Evolutionary conservation across 768 basidiomycete genomes (phyloP).

Genomic region (Boletus vinaceobasis): DNA sequence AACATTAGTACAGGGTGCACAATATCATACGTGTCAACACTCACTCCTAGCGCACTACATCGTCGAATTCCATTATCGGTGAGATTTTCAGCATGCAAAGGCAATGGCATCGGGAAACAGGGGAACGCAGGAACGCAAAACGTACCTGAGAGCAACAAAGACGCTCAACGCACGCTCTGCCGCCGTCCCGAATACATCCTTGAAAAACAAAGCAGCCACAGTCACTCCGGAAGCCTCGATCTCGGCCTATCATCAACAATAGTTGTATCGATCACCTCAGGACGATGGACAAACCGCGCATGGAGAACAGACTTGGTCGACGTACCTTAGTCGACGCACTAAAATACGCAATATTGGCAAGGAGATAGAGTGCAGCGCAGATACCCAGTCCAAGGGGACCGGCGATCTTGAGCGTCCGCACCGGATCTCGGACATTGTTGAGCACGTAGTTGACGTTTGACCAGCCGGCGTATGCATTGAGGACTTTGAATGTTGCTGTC

Average conservation of each 20-base stretch:
- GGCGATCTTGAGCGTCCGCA: slow-evolving; percentile 59
- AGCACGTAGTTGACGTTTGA: slow-evolving; percentile 55
- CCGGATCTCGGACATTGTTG: slow-evolving; percentile 57
- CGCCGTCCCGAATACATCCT: slow-evolving; percentile 50
- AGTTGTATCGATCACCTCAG: not conserved
- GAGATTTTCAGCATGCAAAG: not conserved
- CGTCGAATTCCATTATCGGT: not conserved
- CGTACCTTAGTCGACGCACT: slow-evolving; percentile 31
- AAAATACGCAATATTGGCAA: slow-evolving; percentile 60
- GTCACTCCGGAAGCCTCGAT: slow-evolving; percentile 49
- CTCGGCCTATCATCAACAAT: slow-evolving; percentile 31
- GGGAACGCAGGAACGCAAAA: not conserved
- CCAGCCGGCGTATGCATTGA: slow-evolving; percentile 51
- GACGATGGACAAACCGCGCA: not conserved
- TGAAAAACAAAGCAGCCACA: slow-evolving; percentile 59
- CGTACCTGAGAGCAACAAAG: slow-evolving; percentile 54
- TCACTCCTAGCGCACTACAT: slow-evolving; percentile 36
- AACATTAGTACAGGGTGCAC: slow-evolving; percentile 1
- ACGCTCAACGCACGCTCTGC: slow-evolving; percentile 56
- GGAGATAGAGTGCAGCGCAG: slow-evolving; percentile 49
- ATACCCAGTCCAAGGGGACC: slow-evolving; percentile 57
- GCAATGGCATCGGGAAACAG: not conserved
- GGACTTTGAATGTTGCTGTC: slow-evolving; percentile 61
- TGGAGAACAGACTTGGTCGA: not conserved
- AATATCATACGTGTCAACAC: not conserved